Conservation (phyloP, 2,329 filamentous ascomycete genomes). For the Xylaria arbuscula region DNA sequence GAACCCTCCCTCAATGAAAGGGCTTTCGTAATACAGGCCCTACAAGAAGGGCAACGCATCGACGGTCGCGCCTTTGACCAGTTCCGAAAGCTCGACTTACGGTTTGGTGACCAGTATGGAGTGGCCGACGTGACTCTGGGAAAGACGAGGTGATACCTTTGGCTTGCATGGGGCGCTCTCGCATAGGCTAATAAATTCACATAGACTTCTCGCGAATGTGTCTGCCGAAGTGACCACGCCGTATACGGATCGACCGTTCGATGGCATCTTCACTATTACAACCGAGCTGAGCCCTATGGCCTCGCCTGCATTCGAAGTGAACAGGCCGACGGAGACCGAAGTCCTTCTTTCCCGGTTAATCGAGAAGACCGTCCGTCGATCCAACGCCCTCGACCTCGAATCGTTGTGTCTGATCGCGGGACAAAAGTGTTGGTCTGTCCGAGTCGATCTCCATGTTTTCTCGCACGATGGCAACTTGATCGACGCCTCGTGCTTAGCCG, state of each 20-base stretch:
- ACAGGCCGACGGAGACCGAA: slow-evolving; percentile 84
- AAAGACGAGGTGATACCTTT: slow-evolving; percentile 77
- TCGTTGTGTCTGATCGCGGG: slow-evolving; percentile 93
- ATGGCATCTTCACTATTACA: slow-evolving; percentile 92
- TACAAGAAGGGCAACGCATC: slow-evolving; percentile 82
- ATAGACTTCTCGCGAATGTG: slow-evolving; percentile 83
- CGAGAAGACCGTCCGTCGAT: slow-evolving; percentile 93
- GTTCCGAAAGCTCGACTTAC: slow-evolving; percentile 80
- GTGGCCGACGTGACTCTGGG: slow-evolving; percentile 87
- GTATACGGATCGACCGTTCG: slow-evolving; percentile 88
- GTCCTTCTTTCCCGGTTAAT: slow-evolving; percentile 86
- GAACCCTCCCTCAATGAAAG: slow-evolving; percentile 91
- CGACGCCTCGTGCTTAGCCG: slow-evolving; percentile 85
- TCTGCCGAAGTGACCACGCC: slow-evolving; percentile 90
- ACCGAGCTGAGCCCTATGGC: slow-evolving; percentile 94
- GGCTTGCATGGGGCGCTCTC: background rate
- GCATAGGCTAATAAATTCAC: slow-evolving; percentile 36
- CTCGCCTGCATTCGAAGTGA: slow-evolving; percentile 88
- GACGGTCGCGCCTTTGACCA: slow-evolving; percentile 86
- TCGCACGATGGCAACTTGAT: slow-evolving; percentile 91
- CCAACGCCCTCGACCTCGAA: slow-evolving; percentile 92
- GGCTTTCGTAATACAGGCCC: slow-evolving; percentile 84
- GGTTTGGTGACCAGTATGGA: slow-evolving; percentile 91
- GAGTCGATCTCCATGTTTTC: slow-evolving; percentile 91
- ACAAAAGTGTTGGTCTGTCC: slow-evolving; percentile 89